phyloP scores from a whole-genome alignment of 306 rosid genomes.

The Castanea mollissima region DNA sequence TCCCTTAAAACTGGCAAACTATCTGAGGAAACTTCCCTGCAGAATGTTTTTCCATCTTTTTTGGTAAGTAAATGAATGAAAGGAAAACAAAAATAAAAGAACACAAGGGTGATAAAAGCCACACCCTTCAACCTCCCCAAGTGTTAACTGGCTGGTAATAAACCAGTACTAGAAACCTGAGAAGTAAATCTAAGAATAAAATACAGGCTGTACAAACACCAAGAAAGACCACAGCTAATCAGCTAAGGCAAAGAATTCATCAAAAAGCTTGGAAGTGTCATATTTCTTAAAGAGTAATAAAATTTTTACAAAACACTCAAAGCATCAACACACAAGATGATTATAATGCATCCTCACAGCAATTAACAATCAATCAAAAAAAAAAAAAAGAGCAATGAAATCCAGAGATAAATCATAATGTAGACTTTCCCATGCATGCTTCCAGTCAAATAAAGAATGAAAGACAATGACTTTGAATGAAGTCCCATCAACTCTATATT shows the following conservation, averaged over 20 bases:
- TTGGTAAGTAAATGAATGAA: not conserved
- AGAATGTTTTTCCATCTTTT: not conserved
- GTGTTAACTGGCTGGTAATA: not conserved
- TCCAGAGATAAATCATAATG: too few species aligned
- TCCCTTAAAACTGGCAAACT: conserved; percentile 33
- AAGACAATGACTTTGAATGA: too few species aligned
- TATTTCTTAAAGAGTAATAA: not conserved
- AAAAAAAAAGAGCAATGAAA: too few species aligned
- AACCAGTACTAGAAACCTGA: not conserved
- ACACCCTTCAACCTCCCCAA: not conserved
- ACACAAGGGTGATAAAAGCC: not conserved
- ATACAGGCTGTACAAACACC: not conserved
- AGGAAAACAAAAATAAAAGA: not conserved
- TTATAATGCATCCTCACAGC: too few species aligned
- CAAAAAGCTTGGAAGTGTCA: not conserved
- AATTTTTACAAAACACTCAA: too few species aligned
- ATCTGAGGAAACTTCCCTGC: conserved; percentile 40
- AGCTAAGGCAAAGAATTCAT: not conserved
- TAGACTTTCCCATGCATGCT: too few species aligned
- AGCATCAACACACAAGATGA: too few species aligned
- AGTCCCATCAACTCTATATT: too few species aligned
- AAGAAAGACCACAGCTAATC: not conserved
- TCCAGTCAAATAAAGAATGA: too few species aligned
- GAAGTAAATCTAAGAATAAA: not conserved
- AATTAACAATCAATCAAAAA: too few species aligned